Conservation (phyloP, 257 asterid species). For the Euphrasia confusa region DNA sequence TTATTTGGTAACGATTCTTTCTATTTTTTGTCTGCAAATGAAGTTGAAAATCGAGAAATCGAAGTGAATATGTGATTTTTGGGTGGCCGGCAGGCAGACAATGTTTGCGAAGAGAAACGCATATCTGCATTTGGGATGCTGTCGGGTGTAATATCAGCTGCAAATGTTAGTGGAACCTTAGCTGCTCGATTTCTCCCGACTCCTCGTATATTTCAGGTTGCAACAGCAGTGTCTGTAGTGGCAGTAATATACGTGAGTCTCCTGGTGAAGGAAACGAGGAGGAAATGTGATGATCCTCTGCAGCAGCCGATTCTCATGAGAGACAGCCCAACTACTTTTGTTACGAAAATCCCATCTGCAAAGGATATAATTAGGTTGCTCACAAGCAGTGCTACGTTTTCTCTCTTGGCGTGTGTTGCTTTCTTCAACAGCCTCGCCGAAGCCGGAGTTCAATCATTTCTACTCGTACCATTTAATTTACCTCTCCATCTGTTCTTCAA, state of each 20-base stretch:
- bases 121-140: constrained; percentile 44
- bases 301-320: constrained; percentile 20
- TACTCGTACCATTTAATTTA: constrained; percentile 24
- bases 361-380: constrained; percentile 34
- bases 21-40: too few species aligned
- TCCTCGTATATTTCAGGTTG: constrained; percentile 34
- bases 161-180: constrained; percentile 33
- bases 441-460: constrained; percentile 42
- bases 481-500: too few species aligned
- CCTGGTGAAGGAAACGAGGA: constrained; percentile 29
- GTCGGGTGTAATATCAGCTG: constrained; percentile 36
- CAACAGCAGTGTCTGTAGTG: constrained; percentile 28
- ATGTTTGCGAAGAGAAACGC: constrained; percentile 36
- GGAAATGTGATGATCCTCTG: constrained; percentile 12
- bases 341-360: constrained; percentile 28
- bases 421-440: constrained; percentile 49
- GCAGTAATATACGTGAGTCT: constrained; percentile 41
- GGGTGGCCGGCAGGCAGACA: constrained; percentile 43
- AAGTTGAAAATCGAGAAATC: too few species aligned
- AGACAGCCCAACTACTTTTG: not conserved
- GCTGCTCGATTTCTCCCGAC: constrained; percentile 43
- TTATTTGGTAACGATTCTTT: constrained; percentile 27
- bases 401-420: constrained; percentile 35
- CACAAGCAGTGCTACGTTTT: constrained; percentile 33
- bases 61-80: too few species aligned